These are phyloP conservation scores for Suhomyces bribrorum DNA, from an alignment of 1,139 yeast species.

Conservation along the genomic window DNA sequence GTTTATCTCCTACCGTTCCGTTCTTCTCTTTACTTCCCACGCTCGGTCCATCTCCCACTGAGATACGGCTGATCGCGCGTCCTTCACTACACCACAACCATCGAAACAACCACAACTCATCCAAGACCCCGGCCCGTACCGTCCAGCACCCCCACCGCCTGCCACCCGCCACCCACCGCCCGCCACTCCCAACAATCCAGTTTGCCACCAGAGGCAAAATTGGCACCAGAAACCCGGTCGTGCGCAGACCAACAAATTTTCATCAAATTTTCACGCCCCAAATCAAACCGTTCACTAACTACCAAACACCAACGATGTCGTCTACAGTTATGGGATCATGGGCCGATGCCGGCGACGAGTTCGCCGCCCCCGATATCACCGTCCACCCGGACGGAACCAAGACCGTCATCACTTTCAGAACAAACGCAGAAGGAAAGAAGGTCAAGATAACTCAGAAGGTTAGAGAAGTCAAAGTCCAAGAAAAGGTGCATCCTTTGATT, in stretches of 20 bases:
- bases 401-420: slow-evolving; percentile 77
- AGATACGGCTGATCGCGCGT: no score
- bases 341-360: slow-evolving; percentile 71
- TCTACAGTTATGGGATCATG: slow-evolving; percentile 50
- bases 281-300: slow-evolving; percentile 2
- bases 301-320: slow-evolving; percentile 28
- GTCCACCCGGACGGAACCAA: slow-evolving; percentile 86
- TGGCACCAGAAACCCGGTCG: no score
- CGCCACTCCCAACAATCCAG: no score
- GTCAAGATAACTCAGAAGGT: slow-evolving; percentile 86
- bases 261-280: slow-evolving; percentile 9
- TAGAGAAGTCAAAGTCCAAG: slow-evolving; percentile 73
- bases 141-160: no score
- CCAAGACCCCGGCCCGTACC: no score
- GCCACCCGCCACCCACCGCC: no score
- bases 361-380: slow-evolving; percentile 68
- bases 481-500: slow-evolving; percentile 75
- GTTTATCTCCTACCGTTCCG: no score
- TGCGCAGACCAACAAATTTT: slow-evolving; percentile 10
- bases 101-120: no score
- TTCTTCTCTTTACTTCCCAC: no score
- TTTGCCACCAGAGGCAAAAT: no score
- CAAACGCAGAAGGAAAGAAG: slow-evolving; percentile 79
- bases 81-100: no score
- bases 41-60: no score